Evolutionary conservation across 2,329 filamentous ascomycete species (phyloP).

Genomic region (Colletotrichum sidae): DNA sequence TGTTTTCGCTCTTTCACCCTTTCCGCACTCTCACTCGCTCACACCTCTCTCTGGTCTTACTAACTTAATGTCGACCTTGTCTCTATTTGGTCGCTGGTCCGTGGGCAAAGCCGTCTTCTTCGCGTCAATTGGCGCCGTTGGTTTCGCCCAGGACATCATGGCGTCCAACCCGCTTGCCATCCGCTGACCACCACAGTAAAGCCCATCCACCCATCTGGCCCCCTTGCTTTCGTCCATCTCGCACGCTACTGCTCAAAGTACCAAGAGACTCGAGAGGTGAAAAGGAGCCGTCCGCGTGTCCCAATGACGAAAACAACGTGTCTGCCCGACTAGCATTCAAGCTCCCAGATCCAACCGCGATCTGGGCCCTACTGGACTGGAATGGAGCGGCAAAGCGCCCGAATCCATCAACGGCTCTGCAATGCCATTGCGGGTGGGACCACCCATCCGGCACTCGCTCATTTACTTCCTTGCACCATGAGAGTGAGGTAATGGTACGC

Average conservation of each 20-base stretch:
- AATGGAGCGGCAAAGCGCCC: neutral
- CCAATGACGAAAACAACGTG: slow-evolving; percentile 4
- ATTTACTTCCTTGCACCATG: no score
- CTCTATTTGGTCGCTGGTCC: slow-evolving; percentile 17
- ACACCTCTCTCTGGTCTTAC: no score
- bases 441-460: neutral
- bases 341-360: neutral
- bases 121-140: slow-evolving; percentile 29
- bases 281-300: slow-evolving; percentile 14
- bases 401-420: slow-evolving; percentile 10
- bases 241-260: neutral
- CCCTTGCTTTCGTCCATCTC: neutral
- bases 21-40: neutral
- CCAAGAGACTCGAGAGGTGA: neutral
- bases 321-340: no score
- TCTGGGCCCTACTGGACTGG: slow-evolving; percentile 9
- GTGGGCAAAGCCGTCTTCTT: slow-evolving; percentile 16
- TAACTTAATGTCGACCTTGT: neutral
- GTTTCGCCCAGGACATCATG: slow-evolving; percentile 32
- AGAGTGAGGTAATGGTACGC: no score
- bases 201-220: neutral
- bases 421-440: slow-evolving; percentile 9
- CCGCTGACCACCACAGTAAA: slow-evolving; percentile 1
- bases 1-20: neutral
- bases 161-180: slow-evolving; percentile 15